A percentile compares a stretch with the other conserved stretches of the same genome.
Conservation (phyloP, 805 yeast genomes). For the Metschnikowia hibisci region DNA sequence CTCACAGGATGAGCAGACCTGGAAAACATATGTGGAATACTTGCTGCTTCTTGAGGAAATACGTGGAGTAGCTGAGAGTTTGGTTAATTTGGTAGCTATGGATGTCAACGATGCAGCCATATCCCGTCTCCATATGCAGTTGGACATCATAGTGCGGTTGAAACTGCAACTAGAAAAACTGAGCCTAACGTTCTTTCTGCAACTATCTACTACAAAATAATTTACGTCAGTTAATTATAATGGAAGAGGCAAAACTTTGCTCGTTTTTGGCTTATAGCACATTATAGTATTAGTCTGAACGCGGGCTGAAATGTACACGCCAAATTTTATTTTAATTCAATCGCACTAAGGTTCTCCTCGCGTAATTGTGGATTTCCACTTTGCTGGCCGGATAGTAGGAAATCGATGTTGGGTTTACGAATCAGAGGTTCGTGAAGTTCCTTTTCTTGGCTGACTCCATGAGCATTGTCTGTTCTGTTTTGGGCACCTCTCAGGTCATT, state of each 20-base stretch:
- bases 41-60: constrained; percentile 7
- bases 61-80: constrained; percentile 1
- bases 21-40: constrained; percentile 13
- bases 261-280: no score
- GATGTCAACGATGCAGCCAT: constrained; percentile 7
- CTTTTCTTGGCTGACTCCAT: not conserved
- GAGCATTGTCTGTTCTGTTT: constrained; percentile 2
- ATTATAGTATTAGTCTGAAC: no score
- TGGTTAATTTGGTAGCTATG: constrained; percentile 4
- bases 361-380: not conserved
- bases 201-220: not conserved
- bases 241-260: no score
- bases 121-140: constrained; percentile 13
- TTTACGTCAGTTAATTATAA: no score
- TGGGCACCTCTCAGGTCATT: not conserved
- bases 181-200: not conserved
- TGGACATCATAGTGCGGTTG: constrained; percentile 12
- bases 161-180: constrained; percentile 2
- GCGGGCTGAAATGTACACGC: not conserved
- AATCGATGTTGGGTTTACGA: constrained; percentile 3
- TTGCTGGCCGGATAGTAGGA: constrained; percentile 2
- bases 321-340: constrained; percentile 1
- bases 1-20: constrained; percentile 6
- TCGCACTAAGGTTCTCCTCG: constrained; percentile 1
- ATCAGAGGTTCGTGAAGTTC: not conserved